Base-by-base conservation (phyloP, 495 filamentous ascomycete genomes). In the Bacidia gigantensis region DNA sequence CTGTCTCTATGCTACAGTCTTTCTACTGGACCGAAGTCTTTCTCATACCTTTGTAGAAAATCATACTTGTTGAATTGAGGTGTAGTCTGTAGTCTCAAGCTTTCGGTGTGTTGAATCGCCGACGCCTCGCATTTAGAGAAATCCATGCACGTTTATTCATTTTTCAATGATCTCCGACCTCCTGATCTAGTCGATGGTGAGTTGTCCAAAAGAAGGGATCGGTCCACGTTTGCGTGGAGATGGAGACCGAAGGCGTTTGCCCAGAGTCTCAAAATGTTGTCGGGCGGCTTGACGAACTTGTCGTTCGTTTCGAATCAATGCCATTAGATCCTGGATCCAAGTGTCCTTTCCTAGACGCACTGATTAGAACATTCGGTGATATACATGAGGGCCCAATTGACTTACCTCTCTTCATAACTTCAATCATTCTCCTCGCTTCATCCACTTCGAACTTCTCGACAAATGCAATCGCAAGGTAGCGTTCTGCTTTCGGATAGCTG, bases 221-320 rank as follows among this genome's bases (percentile, higher is more conserved):
- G n/a, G 32, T 39, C 32, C 32, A n/a, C 32, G 32, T n/a, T 39
- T 39, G 32, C n/a, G 32, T 10, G 32, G 32, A 39, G 32, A 39
- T 10, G 32, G 32, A 39, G 32, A 39, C 10, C 32, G 32, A 10
- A 39, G n/a, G 10, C 32, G 32, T 39, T 39, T 39, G 10, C 32
- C 32, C 32, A 39, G n/a, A n/a, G 32, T 39, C 10, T 10, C 10
- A 39, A 39, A 39, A n/a, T 10, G 10, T 39, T 39, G 10, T n/a
- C n/a, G 10, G 32, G 32, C 49, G 71, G 75, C 23, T 74, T 90
- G 40, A 89, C 90, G 1, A 69, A 76, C 14, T 90, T 90, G 1
- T 90, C 95, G 67, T 82, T 93, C 52, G 64, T 89, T 10, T 64
- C 72, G 35, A 76, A 87, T 60, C 78, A 82, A 0, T 10, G 32